phyloP scores from a whole-genome alignment of 2,329 filamentous ascomycete genomes.

The Elsinoe fawcettii region DNA sequence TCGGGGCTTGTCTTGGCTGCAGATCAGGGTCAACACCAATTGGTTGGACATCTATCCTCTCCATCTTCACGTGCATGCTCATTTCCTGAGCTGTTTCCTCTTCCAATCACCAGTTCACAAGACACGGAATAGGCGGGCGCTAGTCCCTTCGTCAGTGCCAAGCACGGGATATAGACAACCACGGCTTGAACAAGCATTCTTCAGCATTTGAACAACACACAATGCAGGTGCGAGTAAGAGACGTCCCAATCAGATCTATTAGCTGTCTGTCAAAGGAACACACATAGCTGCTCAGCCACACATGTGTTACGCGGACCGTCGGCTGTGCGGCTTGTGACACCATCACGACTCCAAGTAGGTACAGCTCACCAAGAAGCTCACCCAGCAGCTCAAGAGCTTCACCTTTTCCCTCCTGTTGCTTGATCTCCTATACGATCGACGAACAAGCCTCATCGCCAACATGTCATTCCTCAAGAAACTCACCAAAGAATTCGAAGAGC shows the following conservation, averaged over 20 bases:
- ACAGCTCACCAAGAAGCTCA: neutral
- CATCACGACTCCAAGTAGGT: neutral
- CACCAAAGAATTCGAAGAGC: constrained; percentile 38
- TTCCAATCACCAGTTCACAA: neutral
- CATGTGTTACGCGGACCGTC: neutral
- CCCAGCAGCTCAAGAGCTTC: neutral
- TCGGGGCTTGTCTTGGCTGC: constrained; percentile 11
- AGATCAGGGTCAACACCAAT: neutral
- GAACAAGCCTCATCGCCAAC: constrained; percentile 10
- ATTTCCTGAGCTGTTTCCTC: constrained; percentile 2
- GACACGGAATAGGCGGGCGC: neutral
- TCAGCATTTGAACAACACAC: neutral
- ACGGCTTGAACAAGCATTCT: constrained; percentile 2
- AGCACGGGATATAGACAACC: constrained; percentile 10
- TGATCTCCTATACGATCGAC: neutral
- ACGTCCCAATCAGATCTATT: neutral
- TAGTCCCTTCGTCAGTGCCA: neutral
- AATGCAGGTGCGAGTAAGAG: neutral
- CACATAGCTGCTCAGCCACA: constrained; percentile 2
- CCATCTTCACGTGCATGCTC: neutral
- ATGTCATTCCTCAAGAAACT: constrained; percentile 44
- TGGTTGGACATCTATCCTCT: neutral
- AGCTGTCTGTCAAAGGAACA: neutral
- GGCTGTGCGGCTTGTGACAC: neutral
- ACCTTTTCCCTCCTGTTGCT: neutral